phyloP scores from a whole-genome alignment of 192 early-diverging fungal species.

The Coemansia sp. region DNA sequence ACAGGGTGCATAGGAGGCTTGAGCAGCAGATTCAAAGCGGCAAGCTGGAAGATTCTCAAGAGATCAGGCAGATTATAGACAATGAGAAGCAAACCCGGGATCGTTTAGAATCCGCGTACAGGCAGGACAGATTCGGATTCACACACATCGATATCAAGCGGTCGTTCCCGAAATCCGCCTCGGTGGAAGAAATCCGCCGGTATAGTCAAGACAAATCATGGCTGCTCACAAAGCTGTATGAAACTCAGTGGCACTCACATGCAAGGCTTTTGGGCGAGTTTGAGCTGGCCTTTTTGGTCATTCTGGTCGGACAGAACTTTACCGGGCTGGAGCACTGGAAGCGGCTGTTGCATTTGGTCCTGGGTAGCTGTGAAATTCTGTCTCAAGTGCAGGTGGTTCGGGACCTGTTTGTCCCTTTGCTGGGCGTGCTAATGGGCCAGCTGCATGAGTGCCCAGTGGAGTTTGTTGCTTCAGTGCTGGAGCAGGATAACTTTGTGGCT shows the following conservation, averaged over 20 bases:
- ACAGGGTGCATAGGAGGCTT: constrained; percentile 12
- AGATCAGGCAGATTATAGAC: background rate
- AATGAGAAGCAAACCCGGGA: background rate
- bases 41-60: background rate
- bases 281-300: constrained; percentile 75
- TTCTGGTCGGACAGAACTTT: constrained; percentile 78
- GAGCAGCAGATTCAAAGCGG: constrained; percentile 1
- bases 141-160: constrained; percentile 74
- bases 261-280: constrained; percentile 72
- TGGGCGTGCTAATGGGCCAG: constrained; percentile 38
- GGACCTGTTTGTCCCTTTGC: constrained; percentile 41
- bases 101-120: background rate
- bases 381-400: constrained; percentile 20
- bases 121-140: constrained; percentile 53
- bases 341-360: constrained; percentile 66
- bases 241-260: background rate
- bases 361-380: constrained; percentile 63
- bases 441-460: constrained; percentile 24
- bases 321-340: constrained; percentile 90
- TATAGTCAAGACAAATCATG: constrained; percentile 91
- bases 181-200: constrained; percentile 63
- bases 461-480: constrained; percentile 34
- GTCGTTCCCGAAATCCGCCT: constrained; percentile 75
- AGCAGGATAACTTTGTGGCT: constrained; percentile 37
- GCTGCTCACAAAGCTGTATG: constrained; percentile 52